Evolutionary conservation across 1,284 basidiomycete genomes (phyloP).

Genomic region (Marasmius oreades): DNA sequence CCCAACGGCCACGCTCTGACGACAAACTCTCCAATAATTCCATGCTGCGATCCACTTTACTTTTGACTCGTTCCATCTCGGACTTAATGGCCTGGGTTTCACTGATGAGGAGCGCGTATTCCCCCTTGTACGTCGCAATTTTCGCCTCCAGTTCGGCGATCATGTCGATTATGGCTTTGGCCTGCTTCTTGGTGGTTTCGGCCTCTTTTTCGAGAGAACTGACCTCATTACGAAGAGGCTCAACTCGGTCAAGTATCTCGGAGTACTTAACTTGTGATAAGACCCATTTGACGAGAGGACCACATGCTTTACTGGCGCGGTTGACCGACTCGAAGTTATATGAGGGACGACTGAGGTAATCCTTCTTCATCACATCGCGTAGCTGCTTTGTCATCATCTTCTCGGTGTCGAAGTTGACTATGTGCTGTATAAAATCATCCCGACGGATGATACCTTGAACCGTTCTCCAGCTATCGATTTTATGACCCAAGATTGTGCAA

Average conservation of each 20-base stretch:
- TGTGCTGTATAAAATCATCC: conserved; percentile 96
- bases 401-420: conserved; percentile 96
- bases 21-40: conserved; percentile 92
- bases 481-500: conserved; percentile 96
- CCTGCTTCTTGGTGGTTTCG: conserved; percentile 91
- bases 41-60: conserved; percentile 97
- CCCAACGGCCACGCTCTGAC: conserved; percentile 95
- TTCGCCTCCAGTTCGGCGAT: conserved; percentile 91
- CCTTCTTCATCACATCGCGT: conserved; percentile 90
- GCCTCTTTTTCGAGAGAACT: conserved; percentile 91
- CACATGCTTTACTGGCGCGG: conserved; percentile 95
- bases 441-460: conserved; percentile 96
- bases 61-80: conserved; percentile 98
- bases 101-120: conserved; percentile 96
- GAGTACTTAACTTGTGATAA: conserved; percentile 97
- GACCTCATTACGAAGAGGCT: conserved; percentile 95
- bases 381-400: conserved; percentile 87
- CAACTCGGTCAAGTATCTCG: conserved; percentile 97
- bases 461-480: conserved; percentile 95
- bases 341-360: conserved; percentile 87
- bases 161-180: conserved; percentile 85
- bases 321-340: conserved; percentile 97
- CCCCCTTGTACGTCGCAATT: conserved; percentile 94
- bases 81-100: conserved; percentile 96
- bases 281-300: conserved; percentile 97